Percentiles rank a stretch among this genome's conserved stretches.
phyloP scores from a whole-genome alignment of 495 filamentous ascomycete genomes.

The Tuber borchii region DNA sequence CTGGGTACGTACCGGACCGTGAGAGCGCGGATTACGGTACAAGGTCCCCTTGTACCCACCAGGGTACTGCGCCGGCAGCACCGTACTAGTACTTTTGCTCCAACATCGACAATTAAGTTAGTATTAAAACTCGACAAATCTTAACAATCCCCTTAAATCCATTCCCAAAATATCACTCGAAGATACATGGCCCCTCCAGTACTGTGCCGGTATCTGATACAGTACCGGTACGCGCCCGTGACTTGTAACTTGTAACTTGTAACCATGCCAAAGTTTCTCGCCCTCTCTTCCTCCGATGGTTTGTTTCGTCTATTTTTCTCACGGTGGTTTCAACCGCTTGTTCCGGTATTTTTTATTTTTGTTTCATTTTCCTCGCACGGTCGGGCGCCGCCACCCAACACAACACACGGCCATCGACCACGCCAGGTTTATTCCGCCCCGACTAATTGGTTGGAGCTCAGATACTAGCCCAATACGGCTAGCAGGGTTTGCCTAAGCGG shows the following conservation, averaged over 20 bases:
- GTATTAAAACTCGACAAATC: not conserved
- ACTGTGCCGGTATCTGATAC: not conserved
- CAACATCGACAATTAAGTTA: not conserved
- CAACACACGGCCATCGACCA: not conserved
- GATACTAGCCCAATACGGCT: not conserved
- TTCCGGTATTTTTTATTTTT: not conserved
- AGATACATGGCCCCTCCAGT: not conserved
- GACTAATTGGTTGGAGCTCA: not conserved
- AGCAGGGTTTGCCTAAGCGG: not conserved
- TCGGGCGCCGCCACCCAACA: not conserved
- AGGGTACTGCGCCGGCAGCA: not conserved
- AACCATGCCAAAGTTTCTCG: not conserved
- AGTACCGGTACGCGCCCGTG: not conserved
- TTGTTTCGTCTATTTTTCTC: constrained; percentile 1
- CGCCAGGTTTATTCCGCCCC: not conserved
- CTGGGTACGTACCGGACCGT: not conserved
- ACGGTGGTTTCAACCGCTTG: not conserved
- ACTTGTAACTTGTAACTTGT: not conserved
- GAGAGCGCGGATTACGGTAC: not conserved
- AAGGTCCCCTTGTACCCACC: too few relatives aligned
- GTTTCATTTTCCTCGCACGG: not conserved
- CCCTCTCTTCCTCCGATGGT: not conserved
- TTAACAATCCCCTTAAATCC: not conserved
- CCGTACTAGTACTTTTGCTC: not conserved
- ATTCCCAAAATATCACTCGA: not conserved